Percentiles rank a stretch among this genome's conserved stretches.
Conservation (phyloP, 305 asterid genomes). For the Fraxinus ornus region DNA sequence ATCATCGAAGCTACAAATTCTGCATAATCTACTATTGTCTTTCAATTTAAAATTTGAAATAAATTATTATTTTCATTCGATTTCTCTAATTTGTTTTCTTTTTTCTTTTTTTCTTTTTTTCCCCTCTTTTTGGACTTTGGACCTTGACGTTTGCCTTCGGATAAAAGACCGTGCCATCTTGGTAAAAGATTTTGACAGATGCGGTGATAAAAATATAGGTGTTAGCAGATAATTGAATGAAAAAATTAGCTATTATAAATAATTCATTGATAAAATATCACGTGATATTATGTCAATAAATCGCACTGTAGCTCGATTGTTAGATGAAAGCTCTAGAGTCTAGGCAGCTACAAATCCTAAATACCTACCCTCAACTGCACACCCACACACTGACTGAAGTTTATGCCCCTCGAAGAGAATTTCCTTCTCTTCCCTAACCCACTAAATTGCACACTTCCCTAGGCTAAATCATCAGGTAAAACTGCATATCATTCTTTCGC, state of each 20-base stretch:
- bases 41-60: too few species aligned
- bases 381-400: neutral
- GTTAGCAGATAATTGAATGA: too few species aligned
- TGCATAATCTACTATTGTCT: neutral
- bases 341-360: neutral
- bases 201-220: too few species aligned
- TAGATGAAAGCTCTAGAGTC: neutral
- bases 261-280: too few species aligned
- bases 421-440: neutral
- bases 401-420: neutral
- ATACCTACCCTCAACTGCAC: neutral
- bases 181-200: too few species aligned
- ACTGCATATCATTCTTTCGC: neutral
- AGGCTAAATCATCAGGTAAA: neutral
- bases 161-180: too few species aligned
- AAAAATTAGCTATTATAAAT: too few species aligned
- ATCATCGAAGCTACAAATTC: neutral
- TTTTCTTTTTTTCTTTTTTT: neutral
- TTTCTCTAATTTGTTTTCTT: too few species aligned
- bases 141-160: neutral
- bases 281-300: too few species aligned
- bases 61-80: too few species aligned
- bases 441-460: neutral
- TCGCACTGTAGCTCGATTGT: too few species aligned
- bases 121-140: neutral